phyloP scores from a whole-genome alignment of 2,329 filamentous ascomycete genomes.

The Aspergillus viridinutans region DNA sequence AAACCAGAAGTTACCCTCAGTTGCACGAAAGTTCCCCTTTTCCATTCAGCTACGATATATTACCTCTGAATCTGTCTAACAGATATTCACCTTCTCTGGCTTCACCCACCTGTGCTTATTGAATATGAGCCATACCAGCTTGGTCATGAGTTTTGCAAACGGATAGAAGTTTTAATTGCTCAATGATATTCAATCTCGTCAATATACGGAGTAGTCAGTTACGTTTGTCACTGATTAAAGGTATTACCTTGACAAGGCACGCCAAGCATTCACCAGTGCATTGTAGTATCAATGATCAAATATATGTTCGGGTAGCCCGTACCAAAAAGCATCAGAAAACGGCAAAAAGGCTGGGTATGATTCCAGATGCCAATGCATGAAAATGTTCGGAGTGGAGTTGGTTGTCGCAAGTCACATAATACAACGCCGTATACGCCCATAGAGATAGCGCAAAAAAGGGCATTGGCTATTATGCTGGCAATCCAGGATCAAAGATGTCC shows the following conservation, averaged over 20 bases:
- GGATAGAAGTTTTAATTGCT: not conserved
- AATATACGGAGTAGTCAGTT: not conserved
- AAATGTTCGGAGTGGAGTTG: constrained; percentile 27
- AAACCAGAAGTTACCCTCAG: constrained; percentile 4
- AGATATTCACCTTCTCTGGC: not conserved
- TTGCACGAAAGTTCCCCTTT: not conserved
- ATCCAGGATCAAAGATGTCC: not conserved
- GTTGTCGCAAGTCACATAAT: constrained; percentile 14
- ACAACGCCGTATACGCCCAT: constrained; percentile 15
- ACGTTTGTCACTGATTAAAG: too few species aligned
- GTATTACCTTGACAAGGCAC: too few species aligned
- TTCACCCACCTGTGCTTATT: not conserved
- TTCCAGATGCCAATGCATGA: constrained; percentile 21
- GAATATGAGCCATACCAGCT: not conserved
- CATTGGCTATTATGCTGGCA: not conserved
- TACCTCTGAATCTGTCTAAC: not conserved
- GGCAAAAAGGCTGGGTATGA: constrained; percentile 11
- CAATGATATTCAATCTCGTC: not conserved
- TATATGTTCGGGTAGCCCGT: not conserved
- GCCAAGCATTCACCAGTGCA: not conserved
- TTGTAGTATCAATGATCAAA: not conserved
- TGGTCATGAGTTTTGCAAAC: not conserved
- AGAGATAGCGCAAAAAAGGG: constrained; percentile 1
- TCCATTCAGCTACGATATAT: constrained; percentile 1
- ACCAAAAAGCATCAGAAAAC: not conserved